Base-by-base conservation (phyloP, 2,329 filamentous ascomycete species). In the Botrytis fragariae region DNA sequence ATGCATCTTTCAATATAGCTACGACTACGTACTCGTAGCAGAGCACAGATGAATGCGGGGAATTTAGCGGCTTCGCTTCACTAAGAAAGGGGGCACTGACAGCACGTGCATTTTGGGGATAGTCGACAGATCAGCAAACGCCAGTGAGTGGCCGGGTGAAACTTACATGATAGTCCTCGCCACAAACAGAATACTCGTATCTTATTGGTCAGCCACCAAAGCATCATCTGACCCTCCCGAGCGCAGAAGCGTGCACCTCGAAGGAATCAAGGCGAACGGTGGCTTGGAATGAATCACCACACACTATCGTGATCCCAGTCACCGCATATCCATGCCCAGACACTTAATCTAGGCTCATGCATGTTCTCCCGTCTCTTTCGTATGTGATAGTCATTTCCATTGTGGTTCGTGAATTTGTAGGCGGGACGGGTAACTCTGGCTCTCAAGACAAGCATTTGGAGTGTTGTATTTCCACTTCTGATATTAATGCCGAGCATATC, bases 241-340 rank as follows among this genome's bases (percentile, higher is more conserved):
- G 25, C 35, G n/a, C 16, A 42, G 25, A 48, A 48, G 48, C 45
- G 64, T 25, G 37, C 45, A 68, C 16, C 20, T 68, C 35, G 7
- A 57, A 42, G 39, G 57, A 57, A 62, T 57, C n/a, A 69, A 69
- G 65, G 65, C 65, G 65, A 69, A 69, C 65, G 65, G 37, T 57
- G 65, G 35, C 65, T 48, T 68, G 25, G 22, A 44, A 59, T 69
- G 16, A 42, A 69, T 69, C 65, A 69, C 51, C 48, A 69, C 37
- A 42, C 29, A 39, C 25, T 37, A 29, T 54, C 35, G 45, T 39
- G 35, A 69, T 29, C 65, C 65, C 48, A 22, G 65, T 57, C 65
- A 69, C 48, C n/a, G 65, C 48, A 57, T 69, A 44, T 69, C 48
- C 48, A 69, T 35, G 48, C 48, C 65, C 37, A 69, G 65, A 32